These are phyloP conservation scores for Dictyostelium citrinum DNA, from an alignment of 78 protist genomes.

Conservation along the genomic window DNA sequence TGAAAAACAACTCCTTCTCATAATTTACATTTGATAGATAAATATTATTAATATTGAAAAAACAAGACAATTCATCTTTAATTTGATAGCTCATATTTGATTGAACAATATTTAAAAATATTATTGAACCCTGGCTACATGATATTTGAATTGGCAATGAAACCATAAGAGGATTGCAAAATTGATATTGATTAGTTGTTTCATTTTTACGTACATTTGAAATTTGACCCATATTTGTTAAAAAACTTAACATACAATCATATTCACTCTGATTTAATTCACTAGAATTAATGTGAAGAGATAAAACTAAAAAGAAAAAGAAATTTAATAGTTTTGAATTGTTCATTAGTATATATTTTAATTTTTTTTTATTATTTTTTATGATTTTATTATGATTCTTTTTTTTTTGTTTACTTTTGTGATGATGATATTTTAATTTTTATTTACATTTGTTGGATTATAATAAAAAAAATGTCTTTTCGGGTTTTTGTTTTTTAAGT, in stretches of 20 bases:
- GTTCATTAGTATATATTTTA: too few species aligned
- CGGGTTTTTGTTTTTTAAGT: too few species aligned
- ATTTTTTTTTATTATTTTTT: too few species aligned
- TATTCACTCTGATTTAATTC: background rate
- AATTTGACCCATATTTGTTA: background rate
- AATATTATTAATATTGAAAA: background rate
- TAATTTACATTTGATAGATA: background rate
- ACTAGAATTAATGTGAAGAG: background rate
- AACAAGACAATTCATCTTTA: background rate
- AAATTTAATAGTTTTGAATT: too few species aligned
- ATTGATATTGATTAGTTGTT: background rate
- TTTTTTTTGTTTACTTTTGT: too few species aligned
- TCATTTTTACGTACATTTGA: background rate
- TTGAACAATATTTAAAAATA: background rate
- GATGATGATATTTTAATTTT: too few species aligned
- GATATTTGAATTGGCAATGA: background rate
- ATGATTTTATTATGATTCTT: too few species aligned
- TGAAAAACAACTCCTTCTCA: background rate
- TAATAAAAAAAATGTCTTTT: too few species aligned
- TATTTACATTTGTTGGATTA: too few species aligned
- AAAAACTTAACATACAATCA: background rate
- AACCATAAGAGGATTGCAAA: background rate
- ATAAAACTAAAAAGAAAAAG: too few species aligned
- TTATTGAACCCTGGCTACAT: background rate
- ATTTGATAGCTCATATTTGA: background rate